phyloP scores from a whole-genome alignment of 495 filamentous ascomycete species.

The Neurospora sp. region DNA sequence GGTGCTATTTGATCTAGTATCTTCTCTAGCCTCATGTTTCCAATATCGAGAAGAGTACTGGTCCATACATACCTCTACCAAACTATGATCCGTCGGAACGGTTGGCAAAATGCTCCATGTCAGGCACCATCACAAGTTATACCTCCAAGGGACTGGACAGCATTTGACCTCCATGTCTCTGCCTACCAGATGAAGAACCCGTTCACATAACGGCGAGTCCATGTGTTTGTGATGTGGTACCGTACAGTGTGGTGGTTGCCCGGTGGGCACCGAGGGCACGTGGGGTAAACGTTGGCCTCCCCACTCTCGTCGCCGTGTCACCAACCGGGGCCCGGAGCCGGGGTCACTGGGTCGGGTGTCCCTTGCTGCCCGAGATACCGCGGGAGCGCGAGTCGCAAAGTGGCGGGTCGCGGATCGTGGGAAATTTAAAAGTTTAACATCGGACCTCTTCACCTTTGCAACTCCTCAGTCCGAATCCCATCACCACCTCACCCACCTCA shows the following conservation, averaged over 20 bases:
- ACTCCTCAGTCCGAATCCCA: background rate
- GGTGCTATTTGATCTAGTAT: background rate
- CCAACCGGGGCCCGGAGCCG: background rate
- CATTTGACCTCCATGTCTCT: background rate
- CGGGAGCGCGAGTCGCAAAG: background rate
- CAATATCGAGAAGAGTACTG: background rate
- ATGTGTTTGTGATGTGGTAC: background rate
- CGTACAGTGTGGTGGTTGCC: background rate
- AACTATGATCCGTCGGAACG: background rate
- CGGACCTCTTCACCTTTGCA: background rate
- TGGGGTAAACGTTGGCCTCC: background rate
- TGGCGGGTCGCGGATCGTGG: background rate
- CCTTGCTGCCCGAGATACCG: background rate
- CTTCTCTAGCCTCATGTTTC: background rate
- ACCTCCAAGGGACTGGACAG: background rate
- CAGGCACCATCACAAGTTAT: background rate
- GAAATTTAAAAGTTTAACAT: background rate
- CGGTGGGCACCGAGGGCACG: background rate
- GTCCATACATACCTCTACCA: background rate
- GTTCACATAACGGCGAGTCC: background rate
- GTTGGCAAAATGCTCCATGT: background rate
- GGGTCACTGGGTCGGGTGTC: background rate
- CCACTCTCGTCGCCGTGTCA: background rate
- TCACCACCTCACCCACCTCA: constrained; percentile 13
- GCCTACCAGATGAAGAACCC: background rate